Base-by-base conservation (phyloP, 2,329 filamentous ascomycete species). In the Gnomoniopsis sp. region DNA sequence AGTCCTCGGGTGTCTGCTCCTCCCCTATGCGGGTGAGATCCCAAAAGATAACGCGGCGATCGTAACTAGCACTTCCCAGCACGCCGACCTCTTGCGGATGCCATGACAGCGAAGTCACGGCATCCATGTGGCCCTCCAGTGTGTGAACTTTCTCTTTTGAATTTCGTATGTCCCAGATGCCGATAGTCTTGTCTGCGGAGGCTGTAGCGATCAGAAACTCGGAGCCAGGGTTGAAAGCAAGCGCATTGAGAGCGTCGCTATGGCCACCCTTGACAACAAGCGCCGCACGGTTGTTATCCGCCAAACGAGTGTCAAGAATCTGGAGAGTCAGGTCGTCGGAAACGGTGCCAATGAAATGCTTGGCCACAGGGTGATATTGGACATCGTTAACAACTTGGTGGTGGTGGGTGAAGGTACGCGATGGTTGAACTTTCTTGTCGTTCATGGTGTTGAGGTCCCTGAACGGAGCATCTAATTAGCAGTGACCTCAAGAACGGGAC, bases 311-410 rank as follows among this genome's bases (percentile, higher is more conserved):
- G 72, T 99, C 95, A 60, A 98, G 82, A 61, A 99, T 89, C 73
- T 97, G 91, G 62, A 98, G 85, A 8, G 91, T 97, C 65, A 95
- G 82, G 71, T 99, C 95, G 71, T 99, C 95, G 3, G 95, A 98
- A 3, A 96, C 95, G 17, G 90, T 93, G 63, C 93, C 96, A 62
- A 99, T 90, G 63, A 96, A 87, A 66, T 88, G 87, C 67, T 86
- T 88, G 63, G 93, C 90, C 47, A 92, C 84, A 10, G 93, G 93
- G 67, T 98, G 93, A 70, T 96, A 91, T 75, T 98, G 92, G 34
- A 99, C 93, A 69, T 99, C 95, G 72, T 99, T 99, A 70, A 99
- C 95, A 55, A 95, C 90, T 26, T 93, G 88, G 21, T 83, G 87
- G 73, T 99, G 96, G 65, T 97, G 90, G 1, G 87, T 93, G 75